Evolutionary conservation across 352 stramenopile species (phyloP).

Genomic region (Peronospora belbahrii): DNA sequence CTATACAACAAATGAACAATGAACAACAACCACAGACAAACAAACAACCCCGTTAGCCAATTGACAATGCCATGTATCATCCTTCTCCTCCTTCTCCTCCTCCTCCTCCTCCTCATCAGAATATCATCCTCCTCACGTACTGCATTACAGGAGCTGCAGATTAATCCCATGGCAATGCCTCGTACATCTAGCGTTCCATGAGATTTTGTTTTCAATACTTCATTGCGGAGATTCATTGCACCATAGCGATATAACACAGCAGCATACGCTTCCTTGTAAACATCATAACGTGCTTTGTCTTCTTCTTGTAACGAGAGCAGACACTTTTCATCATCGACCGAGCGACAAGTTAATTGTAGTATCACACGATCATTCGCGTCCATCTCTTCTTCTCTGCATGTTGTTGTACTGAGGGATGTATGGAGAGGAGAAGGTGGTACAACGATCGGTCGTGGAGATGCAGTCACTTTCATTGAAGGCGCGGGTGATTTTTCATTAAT

Average conservation of each 20-base stretch:
- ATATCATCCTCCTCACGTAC: too few relatives aligned
- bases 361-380: slow-evolving; percentile 39
- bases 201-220: slow-evolving; percentile 62
- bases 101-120: too few relatives aligned
- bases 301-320: slow-evolving; percentile 43
- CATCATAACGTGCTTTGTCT: slow-evolving; percentile 59
- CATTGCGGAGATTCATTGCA: slow-evolving; percentile 55
- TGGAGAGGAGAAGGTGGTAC: slow-evolving; percentile 20
- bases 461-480: slow-evolving; percentile 22
- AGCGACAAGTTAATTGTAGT: slow-evolving; percentile 39
- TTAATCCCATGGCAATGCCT: slow-evolving; percentile 52
- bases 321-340: slow-evolving; percentile 29
- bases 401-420: neutral
- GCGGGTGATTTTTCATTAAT: slow-evolving; percentile 25
- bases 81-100: too few relatives aligned
- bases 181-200: slow-evolving; percentile 24
- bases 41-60: too few relatives aligned
- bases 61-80: too few relatives aligned
- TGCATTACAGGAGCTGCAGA: slow-evolving; percentile 56
- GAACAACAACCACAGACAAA: too few relatives aligned
- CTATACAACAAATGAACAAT: slow-evolving; percentile 28
- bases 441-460: slow-evolving; percentile 10
- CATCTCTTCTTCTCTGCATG: slow-evolving; percentile 28
- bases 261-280: slow-evolving; percentile 78
- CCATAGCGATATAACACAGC: slow-evolving; percentile 79